Base-by-base conservation (phyloP, 2,329 filamentous ascomycete species). In the Pseudomassariella vexata region DNA sequence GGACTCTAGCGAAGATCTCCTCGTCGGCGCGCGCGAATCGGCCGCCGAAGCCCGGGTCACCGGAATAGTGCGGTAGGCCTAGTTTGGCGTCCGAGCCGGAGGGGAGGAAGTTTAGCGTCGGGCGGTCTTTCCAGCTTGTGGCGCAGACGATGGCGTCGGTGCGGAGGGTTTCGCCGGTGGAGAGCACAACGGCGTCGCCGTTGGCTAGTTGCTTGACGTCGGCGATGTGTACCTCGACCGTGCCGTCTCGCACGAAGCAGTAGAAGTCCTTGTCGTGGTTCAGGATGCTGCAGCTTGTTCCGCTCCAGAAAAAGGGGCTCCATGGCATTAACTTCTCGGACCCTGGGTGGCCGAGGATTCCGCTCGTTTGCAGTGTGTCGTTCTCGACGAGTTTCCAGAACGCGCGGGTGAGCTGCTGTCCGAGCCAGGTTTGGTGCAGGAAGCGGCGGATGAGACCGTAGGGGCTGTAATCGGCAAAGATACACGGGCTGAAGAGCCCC, bases 221-320 rank as follows among this genome's bases (percentile, higher is more conserved):
- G 14, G 65, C 63, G 9, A 75, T 48, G 31, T 76, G 63, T 1
- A 81, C 56, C 12, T 57, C 58, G 19, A 80, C 66, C n/a, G 58
- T 63, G 3, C 70, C 68, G 5, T 60, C 46, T 21, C 57, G 58
- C 15, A 81, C 63, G 11, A 75, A 53, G 5, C 72, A 65, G 46
- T 75, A 71, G 46, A 79, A 68, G 40, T 70, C 59, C 4, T 59
- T 65, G 0, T 65, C 62, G 42, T 73, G 79, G 46, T 79, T 81
- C 35, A 75, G 60, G 19, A 80, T 77, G 28, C 70, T 70, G 12
- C 78, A 55, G 0, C 62, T 62, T 9, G 62, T 70, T 4, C 69
- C 73, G 11, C 68, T 65, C 68, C 73, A 79, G 37, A 66, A 62
- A 1, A 55, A 53, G 18, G 48, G 52, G 34, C 58, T 50, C 56